Percentiles rank a stretch among this genome's conserved stretches.
Evolutionary conservation across 768 basidiomycete species (phyloP).

Genomic region (Podaxis sp.): DNA sequence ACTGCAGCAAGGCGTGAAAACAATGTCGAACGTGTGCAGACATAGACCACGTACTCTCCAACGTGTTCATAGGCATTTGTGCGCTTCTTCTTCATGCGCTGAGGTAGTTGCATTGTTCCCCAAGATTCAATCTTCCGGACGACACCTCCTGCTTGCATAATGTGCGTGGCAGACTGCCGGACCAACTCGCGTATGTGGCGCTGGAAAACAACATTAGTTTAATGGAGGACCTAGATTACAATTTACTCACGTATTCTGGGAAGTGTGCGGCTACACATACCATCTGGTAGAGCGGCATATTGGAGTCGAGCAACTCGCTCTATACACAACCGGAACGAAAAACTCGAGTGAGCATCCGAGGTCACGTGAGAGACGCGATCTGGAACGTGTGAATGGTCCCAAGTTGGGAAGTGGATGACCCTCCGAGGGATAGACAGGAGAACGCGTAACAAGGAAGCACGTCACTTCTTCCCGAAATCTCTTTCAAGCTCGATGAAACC

Average conservation of each 20-base stretch:
- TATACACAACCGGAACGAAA: neutral
- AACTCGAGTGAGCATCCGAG: neutral
- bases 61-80: constrained; percentile 41
- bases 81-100: constrained; percentile 67
- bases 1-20: constrained; percentile 35
- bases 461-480: neutral
- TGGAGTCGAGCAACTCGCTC: constrained; percentile 10
- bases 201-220: constrained; percentile 35
- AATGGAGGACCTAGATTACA: neutral
- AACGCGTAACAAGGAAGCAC: neutral
- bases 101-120: constrained; percentile 74
- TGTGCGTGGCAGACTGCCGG: constrained; percentile 63
- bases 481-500: constrained; percentile 2
- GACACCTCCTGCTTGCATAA: constrained; percentile 76
- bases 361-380: constrained; percentile 9
- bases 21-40: neutral
- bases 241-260: constrained; percentile 62
- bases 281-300: constrained; percentile 90
- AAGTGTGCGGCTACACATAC: constrained; percentile 81
- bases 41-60: constrained; percentile 68
- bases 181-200: constrained; percentile 75
- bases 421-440: neutral
- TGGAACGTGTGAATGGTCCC: neutral
- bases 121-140: constrained; percentile 77
- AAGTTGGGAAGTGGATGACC: neutral